Conservation (phyloP, 768 basidiomycete species). For the Serendipita indica region DNA sequence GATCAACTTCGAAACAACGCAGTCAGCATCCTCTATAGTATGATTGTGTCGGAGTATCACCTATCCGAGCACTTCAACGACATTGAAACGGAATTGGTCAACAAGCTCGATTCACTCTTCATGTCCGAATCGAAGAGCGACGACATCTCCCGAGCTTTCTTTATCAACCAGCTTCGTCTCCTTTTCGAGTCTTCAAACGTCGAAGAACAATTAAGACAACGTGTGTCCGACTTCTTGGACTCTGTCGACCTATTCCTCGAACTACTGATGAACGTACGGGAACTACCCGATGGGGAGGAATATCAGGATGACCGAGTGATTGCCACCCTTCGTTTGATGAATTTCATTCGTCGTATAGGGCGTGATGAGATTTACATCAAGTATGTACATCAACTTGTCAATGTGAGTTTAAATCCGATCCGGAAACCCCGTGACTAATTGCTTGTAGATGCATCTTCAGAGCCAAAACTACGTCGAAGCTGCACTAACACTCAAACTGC, state of each 20-base stretch:
- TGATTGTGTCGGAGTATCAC: slow-evolving; percentile 88
- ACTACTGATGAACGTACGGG: slow-evolving; percentile 71
- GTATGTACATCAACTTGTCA: slow-evolving; percentile 89
- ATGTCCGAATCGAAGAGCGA: slow-evolving; percentile 87
- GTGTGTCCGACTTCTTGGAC: slow-evolving; percentile 70
- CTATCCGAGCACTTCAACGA: slow-evolving; percentile 70
- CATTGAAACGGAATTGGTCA: slow-evolving; percentile 88
- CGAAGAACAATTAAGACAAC: slow-evolving; percentile 60
- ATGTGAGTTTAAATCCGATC: slow-evolving; percentile 34
- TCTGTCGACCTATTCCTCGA: slow-evolving; percentile 89
- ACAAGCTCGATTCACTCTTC: slow-evolving; percentile 77
- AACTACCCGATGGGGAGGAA: slow-evolving; percentile 83
- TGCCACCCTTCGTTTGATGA: slow-evolving; percentile 81
- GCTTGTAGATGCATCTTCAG: slow-evolving; percentile 61
- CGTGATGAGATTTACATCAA: slow-evolving; percentile 90
- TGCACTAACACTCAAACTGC: slow-evolving; percentile 80
- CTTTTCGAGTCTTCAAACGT: slow-evolving; percentile 78
- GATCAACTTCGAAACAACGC: slow-evolving; percentile 82
- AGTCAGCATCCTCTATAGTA: slow-evolving; percentile 83
- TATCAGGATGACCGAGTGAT: slow-evolving; percentile 90
- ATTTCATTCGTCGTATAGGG: slow-evolving; percentile 83
- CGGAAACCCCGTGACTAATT: not conserved
- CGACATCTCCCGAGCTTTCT: slow-evolving; percentile 83
- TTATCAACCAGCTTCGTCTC: slow-evolving; percentile 76
- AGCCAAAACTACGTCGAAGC: slow-evolving; percentile 88